phyloP scores from a whole-genome alignment of 225 moss, liverwort and hornwort genomes.

The Anthoceros angustus region DNA sequence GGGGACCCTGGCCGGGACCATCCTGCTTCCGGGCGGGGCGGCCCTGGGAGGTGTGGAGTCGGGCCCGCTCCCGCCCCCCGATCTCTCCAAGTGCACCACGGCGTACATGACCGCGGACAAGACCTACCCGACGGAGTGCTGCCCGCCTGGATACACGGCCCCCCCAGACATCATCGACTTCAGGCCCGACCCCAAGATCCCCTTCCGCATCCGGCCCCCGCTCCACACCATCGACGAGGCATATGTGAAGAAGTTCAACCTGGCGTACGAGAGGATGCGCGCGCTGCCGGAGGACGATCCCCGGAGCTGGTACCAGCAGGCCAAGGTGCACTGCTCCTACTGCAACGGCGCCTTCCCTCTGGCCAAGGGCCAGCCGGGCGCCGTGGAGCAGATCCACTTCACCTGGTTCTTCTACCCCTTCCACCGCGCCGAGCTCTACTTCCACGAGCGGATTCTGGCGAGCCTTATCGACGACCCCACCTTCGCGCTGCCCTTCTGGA shows the following conservation, averaged over 20 bases:
- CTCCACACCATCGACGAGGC: not conserved
- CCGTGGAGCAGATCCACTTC: not conserved
- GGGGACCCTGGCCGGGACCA: too few relatives aligned
- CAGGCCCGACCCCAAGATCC: too few relatives aligned
- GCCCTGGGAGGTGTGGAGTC: too few relatives aligned
- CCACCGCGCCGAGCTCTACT: not conserved
- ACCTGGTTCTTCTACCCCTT: not conserved
- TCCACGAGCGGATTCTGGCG: not conserved
- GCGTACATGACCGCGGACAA: too few relatives aligned
- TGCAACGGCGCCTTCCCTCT: not conserved
- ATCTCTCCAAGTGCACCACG: too few relatives aligned
- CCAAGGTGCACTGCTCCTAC: not conserved
- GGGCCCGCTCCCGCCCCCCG: too few relatives aligned
- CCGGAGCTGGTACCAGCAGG: not conserved
- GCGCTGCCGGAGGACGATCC: not conserved
- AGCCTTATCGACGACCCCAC: not conserved
- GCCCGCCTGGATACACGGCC: too few relatives aligned
- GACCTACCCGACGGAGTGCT: too few relatives aligned
- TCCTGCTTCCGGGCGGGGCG: too few relatives aligned
- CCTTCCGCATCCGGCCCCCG: not conserved
- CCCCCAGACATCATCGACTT: too few relatives aligned
- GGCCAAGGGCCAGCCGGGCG: not conserved
- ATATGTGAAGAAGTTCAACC: not conserved
- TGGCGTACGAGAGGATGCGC: not conserved
- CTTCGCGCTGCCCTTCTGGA: constrained; percentile 1